Percentiles rank a stretch among this genome's conserved stretches.
phyloP scores from a whole-genome alignment of 2,329 filamentous ascomycete species.

The Sporothrix variecibatus region DNA sequence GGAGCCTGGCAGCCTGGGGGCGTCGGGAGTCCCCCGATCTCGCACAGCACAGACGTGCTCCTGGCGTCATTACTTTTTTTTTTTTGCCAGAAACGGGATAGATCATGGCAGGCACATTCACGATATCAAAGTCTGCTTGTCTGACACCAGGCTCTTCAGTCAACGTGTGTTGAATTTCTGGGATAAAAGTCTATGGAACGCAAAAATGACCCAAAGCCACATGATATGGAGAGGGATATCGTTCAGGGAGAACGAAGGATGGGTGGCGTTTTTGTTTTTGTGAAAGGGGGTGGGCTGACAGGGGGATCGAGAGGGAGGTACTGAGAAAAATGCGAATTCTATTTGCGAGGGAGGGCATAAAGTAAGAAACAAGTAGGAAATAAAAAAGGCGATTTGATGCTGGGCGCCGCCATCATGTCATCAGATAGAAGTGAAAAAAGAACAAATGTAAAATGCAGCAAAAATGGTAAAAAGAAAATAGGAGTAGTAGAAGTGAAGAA shows the following conservation, averaged over 20 bases:
- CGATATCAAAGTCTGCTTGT: background rate
- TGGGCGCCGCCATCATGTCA: constrained; percentile 20
- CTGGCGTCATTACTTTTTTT: background rate
- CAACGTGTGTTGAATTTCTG: constrained; percentile 8
- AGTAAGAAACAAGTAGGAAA: background rate
- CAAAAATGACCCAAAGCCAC: background rate
- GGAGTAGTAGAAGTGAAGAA: background rate
- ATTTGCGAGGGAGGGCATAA: constrained; percentile 11
- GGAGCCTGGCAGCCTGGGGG: background rate
- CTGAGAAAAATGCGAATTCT: background rate
- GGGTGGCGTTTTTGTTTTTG: background rate
- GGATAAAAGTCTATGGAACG: constrained; percentile 12
- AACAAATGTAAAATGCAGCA: too few species aligned
- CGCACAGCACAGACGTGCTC: background rate
- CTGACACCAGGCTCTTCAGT: background rate
- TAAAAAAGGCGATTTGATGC: constrained; percentile 10
- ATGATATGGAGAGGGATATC: background rate
- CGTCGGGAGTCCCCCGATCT: background rate
- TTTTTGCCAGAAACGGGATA: background rate
- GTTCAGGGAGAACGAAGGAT: background rate
- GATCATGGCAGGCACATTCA: background rate
- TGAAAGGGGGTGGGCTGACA: background rate
- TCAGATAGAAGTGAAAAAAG: background rate
- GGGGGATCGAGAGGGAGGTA: background rate
- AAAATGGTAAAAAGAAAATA: background rate